Conservation (phyloP, 1,139 yeast genomes). For the Diutina rugosa region DNA sequence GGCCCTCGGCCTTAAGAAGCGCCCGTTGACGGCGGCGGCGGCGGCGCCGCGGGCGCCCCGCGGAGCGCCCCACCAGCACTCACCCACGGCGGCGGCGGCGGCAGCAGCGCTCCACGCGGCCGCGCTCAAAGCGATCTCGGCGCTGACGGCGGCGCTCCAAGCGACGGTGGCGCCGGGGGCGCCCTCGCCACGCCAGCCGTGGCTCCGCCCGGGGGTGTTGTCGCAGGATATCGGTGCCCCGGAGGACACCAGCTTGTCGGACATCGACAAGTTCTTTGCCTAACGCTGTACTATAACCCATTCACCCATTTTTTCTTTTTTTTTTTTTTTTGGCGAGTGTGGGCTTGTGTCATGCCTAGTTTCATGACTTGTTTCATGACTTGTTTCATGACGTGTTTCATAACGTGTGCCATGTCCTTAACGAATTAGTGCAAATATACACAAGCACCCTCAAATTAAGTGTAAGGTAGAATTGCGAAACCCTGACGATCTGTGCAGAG, state of each 20-base stretch:
- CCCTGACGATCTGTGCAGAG: too few species aligned
- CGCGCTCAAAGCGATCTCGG: not conserved
- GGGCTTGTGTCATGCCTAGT: too few species aligned
- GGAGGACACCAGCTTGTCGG: slow-evolving; percentile 21
- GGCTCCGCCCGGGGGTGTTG: slow-evolving; percentile 1
- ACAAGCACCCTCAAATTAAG: too few species aligned
- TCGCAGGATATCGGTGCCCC: slow-evolving; percentile 2
- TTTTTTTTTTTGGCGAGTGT: too few species aligned
- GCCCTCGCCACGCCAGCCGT: not conserved
- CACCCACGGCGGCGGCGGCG: slow-evolving; percentile 31
- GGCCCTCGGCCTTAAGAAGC: slow-evolving; percentile 35
- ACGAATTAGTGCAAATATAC: too few species aligned
- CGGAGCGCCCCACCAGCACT: slow-evolving; percentile 34
- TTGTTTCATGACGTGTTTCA: too few species aligned
- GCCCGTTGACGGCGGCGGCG: slow-evolving; percentile 51
- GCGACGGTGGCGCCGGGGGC: not conserved
- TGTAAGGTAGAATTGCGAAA: too few species aligned
- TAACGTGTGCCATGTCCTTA: too few species aligned
- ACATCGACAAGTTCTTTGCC: slow-evolving; percentile 50
- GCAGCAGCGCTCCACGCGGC: slow-evolving; percentile 1
- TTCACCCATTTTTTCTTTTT: not conserved
- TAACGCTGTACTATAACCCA: slow-evolving; percentile 1
- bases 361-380: too few species aligned
- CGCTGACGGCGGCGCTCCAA: slow-evolving; percentile 1
- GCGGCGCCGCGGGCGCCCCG: slow-evolving; percentile 73